Conservation (phyloP, 192 early-diverging fungal genomes). For the Funneliformis mosseae region DNA sequence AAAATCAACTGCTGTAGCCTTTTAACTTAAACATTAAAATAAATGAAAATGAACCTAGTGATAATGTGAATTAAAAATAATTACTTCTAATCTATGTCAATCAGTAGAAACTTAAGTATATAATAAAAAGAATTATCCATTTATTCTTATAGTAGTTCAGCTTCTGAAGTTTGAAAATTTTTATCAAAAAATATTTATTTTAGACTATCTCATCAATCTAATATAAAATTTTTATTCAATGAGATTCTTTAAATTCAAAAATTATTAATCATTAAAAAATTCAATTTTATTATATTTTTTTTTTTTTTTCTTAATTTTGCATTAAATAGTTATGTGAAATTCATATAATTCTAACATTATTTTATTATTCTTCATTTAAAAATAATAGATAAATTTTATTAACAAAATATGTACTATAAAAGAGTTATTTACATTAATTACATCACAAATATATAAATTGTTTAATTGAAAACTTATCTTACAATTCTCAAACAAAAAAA, state of each 20-base stretch:
- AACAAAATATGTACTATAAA: conserved; percentile 97
- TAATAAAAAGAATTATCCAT: conserved; percentile 41
- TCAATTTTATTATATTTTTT: too few relatives aligned
- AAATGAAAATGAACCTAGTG: too few relatives aligned
- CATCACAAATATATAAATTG: conserved; percentile 78
- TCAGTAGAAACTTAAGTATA: conserved; percentile 45
- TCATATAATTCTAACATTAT: too few relatives aligned
- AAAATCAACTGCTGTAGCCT: too few relatives aligned
- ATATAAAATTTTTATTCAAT: too few relatives aligned
- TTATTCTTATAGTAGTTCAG: conserved; percentile 35
- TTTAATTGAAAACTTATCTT: conserved; percentile 91
- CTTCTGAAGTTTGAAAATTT: conserved; percentile 37
- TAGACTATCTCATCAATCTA: conserved; percentile 27
- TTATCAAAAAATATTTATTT: conserved; percentile 40
- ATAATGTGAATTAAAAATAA: neutral
- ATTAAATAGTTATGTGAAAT: too few relatives aligned
- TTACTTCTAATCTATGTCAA: neutral
- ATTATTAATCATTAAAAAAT: too few relatives aligned
- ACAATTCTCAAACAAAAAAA: conserved; percentile 98
- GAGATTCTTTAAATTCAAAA: too few relatives aligned
- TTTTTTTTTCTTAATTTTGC: too few relatives aligned
- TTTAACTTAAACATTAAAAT: too few relatives aligned
- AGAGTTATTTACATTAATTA: conserved; percentile 89
- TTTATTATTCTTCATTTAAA: too few relatives aligned
- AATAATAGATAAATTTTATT: conserved; percentile 67